Evolutionary conservation across 2,329 filamentous ascomycete genomes (phyloP).

Genomic region (Sordariomycetes sp.): DNA sequence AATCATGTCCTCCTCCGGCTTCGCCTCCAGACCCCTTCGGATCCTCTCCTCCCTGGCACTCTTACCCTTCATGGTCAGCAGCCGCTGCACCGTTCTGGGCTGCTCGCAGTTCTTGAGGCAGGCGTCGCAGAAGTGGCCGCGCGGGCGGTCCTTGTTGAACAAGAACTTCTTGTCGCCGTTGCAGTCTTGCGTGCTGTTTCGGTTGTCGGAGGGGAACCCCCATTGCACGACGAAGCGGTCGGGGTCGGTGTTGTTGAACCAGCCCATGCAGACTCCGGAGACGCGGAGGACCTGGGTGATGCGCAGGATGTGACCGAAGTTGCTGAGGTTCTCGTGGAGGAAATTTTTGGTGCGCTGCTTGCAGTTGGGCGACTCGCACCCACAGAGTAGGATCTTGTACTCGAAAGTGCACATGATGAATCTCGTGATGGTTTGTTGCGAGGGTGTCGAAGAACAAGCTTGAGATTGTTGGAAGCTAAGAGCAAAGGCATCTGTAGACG

Average conservation of each 20-base stretch:
- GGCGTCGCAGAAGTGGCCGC: background rate
- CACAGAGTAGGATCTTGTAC: slow-evolving; percentile 4
- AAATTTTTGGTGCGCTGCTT: background rate
- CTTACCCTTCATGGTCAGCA: too few species aligned
- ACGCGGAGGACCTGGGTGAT: background rate
- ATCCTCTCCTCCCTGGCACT: too few species aligned
- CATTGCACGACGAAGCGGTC: background rate
- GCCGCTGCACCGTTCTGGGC: background rate
- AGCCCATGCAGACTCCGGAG: background rate
- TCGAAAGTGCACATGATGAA: slow-evolving; percentile 5
- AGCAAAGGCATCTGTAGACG: too few species aligned
- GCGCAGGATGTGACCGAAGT: background rate
- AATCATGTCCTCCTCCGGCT: too few species aligned
- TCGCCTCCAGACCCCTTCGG: too few species aligned
- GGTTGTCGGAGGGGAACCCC: background rate
- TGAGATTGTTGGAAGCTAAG: too few species aligned
- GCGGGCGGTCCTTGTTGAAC: too few species aligned
- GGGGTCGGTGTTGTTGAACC: background rate
- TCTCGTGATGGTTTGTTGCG: background rate
- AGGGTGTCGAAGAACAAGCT: background rate
- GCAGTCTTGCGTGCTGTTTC: background rate
- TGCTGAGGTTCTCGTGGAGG: background rate
- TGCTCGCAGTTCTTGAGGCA: background rate
- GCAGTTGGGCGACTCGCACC: slow-evolving; percentile 4
- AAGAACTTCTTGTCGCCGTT: background rate